Conservation (phyloP, 768 basidiomycete species). For the Gymnopilus dilepis region DNA sequence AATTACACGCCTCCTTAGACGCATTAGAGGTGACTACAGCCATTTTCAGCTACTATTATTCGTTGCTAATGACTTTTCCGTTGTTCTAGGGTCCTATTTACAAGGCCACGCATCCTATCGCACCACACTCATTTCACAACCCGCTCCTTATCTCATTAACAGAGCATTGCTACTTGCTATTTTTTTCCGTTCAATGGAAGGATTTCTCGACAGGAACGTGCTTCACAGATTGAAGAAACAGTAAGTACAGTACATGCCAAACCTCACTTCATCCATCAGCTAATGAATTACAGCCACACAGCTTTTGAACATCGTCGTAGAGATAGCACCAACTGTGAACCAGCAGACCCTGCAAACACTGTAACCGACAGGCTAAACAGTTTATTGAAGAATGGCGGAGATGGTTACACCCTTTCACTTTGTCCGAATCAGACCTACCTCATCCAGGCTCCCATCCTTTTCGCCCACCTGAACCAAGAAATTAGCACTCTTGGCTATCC, state of each 20-base stretch:
- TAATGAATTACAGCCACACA: not conserved
- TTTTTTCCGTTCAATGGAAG: not conserved
- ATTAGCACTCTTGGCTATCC: slow-evolving; percentile 85
- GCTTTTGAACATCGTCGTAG: slow-evolving; percentile 2
- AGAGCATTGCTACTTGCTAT: not conserved
- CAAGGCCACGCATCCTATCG: not conserved
- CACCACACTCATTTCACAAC: slow-evolving; percentile 5
- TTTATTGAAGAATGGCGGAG: slow-evolving; percentile 66
- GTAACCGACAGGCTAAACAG: slow-evolving; percentile 71
- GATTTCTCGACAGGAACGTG: not conserved
- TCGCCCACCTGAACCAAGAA: slow-evolving; percentile 73
- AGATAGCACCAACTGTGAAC: slow-evolving; percentile 35
- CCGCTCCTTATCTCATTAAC: not conserved
- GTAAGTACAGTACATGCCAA: not conserved
- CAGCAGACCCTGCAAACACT: slow-evolving; percentile 60
- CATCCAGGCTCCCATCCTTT: slow-evolving; percentile 69
- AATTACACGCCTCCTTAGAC: slow-evolving; percentile 1
- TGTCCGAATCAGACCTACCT: slow-evolving; percentile 69
- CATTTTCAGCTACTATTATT: not conserved
- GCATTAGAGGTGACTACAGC: not conserved
- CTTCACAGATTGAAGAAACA: not conserved
- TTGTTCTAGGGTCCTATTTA: not conserved
- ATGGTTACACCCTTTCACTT: slow-evolving; percentile 67
- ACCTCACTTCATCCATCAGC: not conserved
- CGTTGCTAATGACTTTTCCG: not conserved